phyloP scores from a whole-genome alignment of 2,329 filamentous ascomycete genomes.

The Dryadomyces quercivorus region DNA sequence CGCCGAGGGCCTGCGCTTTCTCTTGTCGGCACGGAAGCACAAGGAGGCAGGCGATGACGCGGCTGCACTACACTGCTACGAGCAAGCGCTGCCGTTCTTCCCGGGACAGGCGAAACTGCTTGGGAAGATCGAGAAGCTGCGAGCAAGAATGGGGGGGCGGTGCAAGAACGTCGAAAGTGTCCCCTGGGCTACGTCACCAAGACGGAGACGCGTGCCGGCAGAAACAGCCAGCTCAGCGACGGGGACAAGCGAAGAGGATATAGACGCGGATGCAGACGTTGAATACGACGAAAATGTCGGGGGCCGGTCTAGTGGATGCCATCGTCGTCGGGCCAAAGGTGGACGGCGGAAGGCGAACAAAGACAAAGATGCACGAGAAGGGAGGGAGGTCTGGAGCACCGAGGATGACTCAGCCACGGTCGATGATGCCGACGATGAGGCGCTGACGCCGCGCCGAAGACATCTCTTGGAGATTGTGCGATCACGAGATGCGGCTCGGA shows the following conservation, averaged over 20 bases:
- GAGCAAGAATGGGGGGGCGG: constrained; percentile 31
- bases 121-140: constrained; percentile 55
- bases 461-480: constrained; percentile 61
- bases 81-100: constrained; percentile 73
- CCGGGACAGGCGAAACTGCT: constrained; percentile 70
- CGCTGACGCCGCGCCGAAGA: constrained; percentile 40
- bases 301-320: constrained; percentile 4
- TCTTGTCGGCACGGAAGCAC: constrained; percentile 87
- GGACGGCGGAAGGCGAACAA: background rate
- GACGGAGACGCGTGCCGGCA: constrained; percentile 11
- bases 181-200: background rate
- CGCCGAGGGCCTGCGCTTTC: constrained; percentile 70
- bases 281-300: constrained; percentile 25
- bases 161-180: background rate
- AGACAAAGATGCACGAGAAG: background rate
- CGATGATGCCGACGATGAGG: constrained; percentile 27
- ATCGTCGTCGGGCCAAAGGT: background rate
- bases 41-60: constrained; percentile 70
- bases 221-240: constrained; percentile 21
- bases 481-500: constrained; percentile 53
- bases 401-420: constrained; percentile 12
- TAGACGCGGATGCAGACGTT: constrained; percentile 28
- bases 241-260: constrained; percentile 26
- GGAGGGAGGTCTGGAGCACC: constrained; percentile 15
- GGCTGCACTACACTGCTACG: constrained; percentile 74